Evolutionary conservation across 805 yeast species (phyloP), one percentile per base, ranked within the genome.

Genomic region (Yarrowia porcina): DNA sequence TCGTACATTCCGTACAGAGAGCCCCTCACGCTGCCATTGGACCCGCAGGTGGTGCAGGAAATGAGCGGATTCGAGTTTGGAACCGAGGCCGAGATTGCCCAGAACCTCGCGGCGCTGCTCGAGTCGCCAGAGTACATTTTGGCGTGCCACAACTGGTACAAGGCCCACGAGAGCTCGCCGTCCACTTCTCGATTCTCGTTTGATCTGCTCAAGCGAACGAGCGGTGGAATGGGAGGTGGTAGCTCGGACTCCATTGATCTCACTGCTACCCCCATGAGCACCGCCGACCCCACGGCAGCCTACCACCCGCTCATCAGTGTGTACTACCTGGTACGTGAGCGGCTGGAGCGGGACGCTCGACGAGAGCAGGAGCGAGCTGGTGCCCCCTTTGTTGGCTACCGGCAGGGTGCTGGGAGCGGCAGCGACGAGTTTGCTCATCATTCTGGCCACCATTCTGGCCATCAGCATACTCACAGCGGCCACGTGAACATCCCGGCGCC

Each of bases 271-370:
- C 54, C 56, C 38, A 27, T 47, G 60, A 23, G 50, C 30, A 23
- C 32, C 2, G 54, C 57, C 1, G 94, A 90, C 73, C 97, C 98
- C 15, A 89, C 96, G 0, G 79, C 82, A 61, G 93, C 92, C 1
- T 92, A 82, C 73, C 96, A 92, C 74, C 98, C 99, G 0, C 79
- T 92, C 66, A 76, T 93, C 12, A 90, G 97, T 7, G 87, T 93
- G 38, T 94, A 94, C 72, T 87, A 83, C 70, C 79, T 94, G 66
- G 96, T 91, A 17, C 86, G 84, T 61, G 99, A 94, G 75, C 89
- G 90, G 87, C 72, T 81, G 66, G 84, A 82, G 70, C 82, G 97
- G 63, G 87, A 86, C 75, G 61, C 61, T 7, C 49, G 59, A 3
- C 6, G n/a, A 12, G 59, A 47, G 20, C 50, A 44, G 35, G 50